Evolutionary conservation across 495 filamentous ascomycete genomes (phyloP), one percentile per base, ranked within the genome.

Genomic region (Aspergillus carlsbadensis): DNA sequence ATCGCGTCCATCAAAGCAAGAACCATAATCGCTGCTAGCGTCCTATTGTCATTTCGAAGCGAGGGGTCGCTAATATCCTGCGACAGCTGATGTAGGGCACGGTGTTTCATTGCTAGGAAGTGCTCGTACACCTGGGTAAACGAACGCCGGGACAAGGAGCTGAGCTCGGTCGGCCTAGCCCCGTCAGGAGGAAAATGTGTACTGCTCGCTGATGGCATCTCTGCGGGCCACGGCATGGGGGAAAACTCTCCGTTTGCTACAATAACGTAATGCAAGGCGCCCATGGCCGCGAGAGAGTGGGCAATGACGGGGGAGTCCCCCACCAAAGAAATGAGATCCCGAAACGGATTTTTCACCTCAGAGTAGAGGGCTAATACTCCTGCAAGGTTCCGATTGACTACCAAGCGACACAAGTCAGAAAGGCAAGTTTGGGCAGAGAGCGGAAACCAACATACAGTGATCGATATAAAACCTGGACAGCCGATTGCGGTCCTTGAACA

Each of bases 1-100:
- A 77, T 66, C 3, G 74, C 58, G 61, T 78, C 74, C 51, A 78
- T 57, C 10, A 78, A 64, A 7, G 74, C 73, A 29, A 78, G 69
- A 14, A 76, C 61, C 37, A 78, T 67, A 29, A 76, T 75, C 0
- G 72, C 69, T 14, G 74, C 74, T 26, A 75, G 22, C 3, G 73
- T 77, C 46, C 72, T 60, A 26, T 73, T 70, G 21, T 77, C 76
- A 20, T 68, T 74, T n/a, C 69, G 69, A 56, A 63, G 59, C n/a
- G 59, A 48, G 0, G 71, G 74, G 39, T 71, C 73, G 2, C 42
- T 26, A 6, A 78, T 59, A 26, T 77, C 74, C 39, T 54, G 62
- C 10, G 73, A 75, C 42, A 78, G 52, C 37, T 76, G 74, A 26
- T 62, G 64, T 4, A 78, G 65, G 2, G 76, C 73, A 14, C 71